phyloP scores from a whole-genome alignment of 768 basidiomycete species.

The Boletus huronensis region DNA sequence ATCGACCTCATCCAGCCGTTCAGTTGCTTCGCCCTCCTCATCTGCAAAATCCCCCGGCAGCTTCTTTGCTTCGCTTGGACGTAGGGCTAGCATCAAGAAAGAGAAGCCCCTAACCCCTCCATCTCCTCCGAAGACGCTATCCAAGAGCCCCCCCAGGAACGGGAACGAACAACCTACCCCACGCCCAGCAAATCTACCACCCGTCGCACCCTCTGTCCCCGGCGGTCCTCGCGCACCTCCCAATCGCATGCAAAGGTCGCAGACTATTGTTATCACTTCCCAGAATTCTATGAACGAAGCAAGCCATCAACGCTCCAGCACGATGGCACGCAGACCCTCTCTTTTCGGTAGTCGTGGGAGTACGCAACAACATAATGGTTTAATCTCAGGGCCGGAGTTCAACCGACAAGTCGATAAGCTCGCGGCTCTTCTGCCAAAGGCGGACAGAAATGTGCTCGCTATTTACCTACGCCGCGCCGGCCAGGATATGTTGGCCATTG shows the following conservation, averaged over 20 bases:
- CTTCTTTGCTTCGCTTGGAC: constrained; percentile 73
- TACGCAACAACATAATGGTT: not conserved
- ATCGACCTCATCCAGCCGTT: constrained; percentile 47
- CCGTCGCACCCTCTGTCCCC: constrained; percentile 51
- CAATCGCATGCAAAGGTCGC: constrained; percentile 58
- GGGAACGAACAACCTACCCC: constrained; percentile 24
- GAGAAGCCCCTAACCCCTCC: constrained; percentile 30
- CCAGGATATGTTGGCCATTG: constrained; percentile 81
- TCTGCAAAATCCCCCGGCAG: constrained; percentile 45
- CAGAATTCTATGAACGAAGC: constrained; percentile 21
- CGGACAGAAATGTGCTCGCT: constrained; percentile 61
- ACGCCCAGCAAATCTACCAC: constrained; percentile 31
- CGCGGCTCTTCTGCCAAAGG: constrained; percentile 66
- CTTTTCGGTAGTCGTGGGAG: constrained; percentile 27
- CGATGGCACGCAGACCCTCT: constrained; percentile 27
- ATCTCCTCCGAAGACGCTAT: constrained; percentile 35
- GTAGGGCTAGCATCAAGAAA: constrained; percentile 58
- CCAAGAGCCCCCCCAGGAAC: constrained; percentile 35
- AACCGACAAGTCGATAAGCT: constrained; percentile 68
- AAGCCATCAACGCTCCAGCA: constrained; percentile 31
- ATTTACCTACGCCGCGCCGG: constrained; percentile 72
- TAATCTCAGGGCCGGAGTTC: constrained; percentile 46
- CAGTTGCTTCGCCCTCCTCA: constrained; percentile 41
- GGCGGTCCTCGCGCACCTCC: constrained; percentile 74
- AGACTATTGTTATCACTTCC: constrained; percentile 53